Base-by-base conservation (phyloP, 441 rosid species). In the Viola pubescens region DNA sequence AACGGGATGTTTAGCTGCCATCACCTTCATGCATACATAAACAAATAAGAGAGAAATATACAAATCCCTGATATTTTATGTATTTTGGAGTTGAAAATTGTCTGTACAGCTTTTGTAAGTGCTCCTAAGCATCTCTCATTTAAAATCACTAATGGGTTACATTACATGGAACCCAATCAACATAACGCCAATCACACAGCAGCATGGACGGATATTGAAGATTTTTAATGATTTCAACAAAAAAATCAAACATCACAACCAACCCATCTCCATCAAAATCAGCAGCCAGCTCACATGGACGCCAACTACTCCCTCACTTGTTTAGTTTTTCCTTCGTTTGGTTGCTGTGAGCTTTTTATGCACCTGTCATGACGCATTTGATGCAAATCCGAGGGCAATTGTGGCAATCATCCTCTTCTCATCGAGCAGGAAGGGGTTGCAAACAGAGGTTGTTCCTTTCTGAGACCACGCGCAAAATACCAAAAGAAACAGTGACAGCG, bases 111-210 rank as follows among this genome's bases (percentile, higher is more conserved):
- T 59, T 61, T 63, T 52, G 52, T 16, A 26, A 37, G 61, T 53
- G 69, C 68, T 60, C 65, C 75, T 63, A 52, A 57, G 44, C 70
- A 56, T 42, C 55, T 71, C 61, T 38, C 58, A 50, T 39, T 44
- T 46, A 58, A 60, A 65, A 62, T 56, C 62, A 67, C 54, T 52
- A 59, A 60, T 57, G 70, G 73, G 57, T 52, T 60, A 46, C 34
- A 26, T n/a, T 54, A 55, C 67, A 47, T 48, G 59, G 19, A 64
- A 74, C 61, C 64, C 69, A 48, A 37, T 63, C 46, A 52, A 63
- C 62, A 53, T 47, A 62, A 62, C 45, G 48, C 59, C 61, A 69
- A 56, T 63, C 58, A 63, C 72, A 65, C 11, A 59, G 63, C 81
- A 62, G 67, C 65, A 52, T 57, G 37, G 54, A 57, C 54, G 62